These are phyloP conservation scores for Gilbertella persicaria DNA, from an alignment of 371 early-diverging fungal species.

Conservation along the genomic window DNA sequence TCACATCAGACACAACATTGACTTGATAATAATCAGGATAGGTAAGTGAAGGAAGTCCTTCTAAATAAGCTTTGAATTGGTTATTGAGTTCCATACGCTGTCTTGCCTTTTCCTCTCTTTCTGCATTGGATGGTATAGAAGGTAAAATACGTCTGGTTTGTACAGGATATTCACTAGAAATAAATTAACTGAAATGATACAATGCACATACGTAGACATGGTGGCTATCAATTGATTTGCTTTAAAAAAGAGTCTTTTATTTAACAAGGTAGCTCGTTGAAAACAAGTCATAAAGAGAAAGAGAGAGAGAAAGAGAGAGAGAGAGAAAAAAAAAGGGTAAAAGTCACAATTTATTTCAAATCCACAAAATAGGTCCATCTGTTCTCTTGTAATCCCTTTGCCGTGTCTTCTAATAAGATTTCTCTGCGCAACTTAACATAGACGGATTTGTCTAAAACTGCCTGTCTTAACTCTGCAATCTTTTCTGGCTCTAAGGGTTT, in stretches of 20 bases:
- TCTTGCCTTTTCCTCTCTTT: neutral
- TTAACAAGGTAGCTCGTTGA: too few relatives aligned
- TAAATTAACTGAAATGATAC: too few relatives aligned
- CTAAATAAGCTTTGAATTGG: slow-evolving; percentile 9
- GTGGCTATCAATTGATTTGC: too few relatives aligned
- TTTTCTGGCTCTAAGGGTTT: slow-evolving; percentile 76
- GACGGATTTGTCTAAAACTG: slow-evolving; percentile 81
- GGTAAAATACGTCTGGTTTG: too few relatives aligned
- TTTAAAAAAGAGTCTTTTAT: too few relatives aligned
- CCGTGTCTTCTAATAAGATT: slow-evolving; percentile 80
- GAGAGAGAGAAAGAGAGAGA: too few relatives aligned
- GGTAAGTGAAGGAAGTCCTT: slow-evolving; percentile 8
- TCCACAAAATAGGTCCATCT: slow-evolving; percentile 68
- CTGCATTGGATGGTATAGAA: slow-evolving; percentile 2
- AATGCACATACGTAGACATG: too few relatives aligned
- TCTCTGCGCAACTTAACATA: slow-evolving; percentile 80
- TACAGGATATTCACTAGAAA: too few relatives aligned
- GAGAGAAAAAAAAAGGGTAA: neutral
- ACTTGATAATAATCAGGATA: slow-evolving; percentile 29
- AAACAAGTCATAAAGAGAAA: too few relatives aligned
- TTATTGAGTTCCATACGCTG: neutral
- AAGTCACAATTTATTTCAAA: slow-evolving; percentile 21
- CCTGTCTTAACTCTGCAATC: slow-evolving; percentile 77
- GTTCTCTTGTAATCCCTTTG: slow-evolving; percentile 73
- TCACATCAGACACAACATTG: slow-evolving; percentile 8